A percentile compares a stretch with the other conserved stretches of the same genome.
Evolutionary conservation across 768 basidiomycete genomes (phyloP).

Genomic region (Psilocybe tampanensis): DNA sequence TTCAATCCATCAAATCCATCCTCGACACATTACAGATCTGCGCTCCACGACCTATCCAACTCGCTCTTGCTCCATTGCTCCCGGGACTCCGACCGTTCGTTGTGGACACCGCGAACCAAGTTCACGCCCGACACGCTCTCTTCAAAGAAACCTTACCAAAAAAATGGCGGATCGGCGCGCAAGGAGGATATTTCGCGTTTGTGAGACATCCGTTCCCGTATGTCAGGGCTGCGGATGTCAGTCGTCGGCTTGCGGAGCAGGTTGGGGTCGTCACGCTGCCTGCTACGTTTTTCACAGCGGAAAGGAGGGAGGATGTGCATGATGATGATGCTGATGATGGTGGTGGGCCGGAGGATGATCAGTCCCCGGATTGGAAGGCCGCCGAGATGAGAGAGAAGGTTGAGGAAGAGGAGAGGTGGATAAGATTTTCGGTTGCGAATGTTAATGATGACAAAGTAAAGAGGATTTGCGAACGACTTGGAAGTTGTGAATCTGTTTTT

Average conservation of each 20-base stretch:
- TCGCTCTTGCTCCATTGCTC: conserved; percentile 62
- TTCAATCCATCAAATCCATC: conserved; percentile 49
- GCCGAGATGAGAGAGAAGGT: conserved; percentile 17
- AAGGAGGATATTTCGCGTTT: conserved; percentile 81
- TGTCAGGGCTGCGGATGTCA: conserved; percentile 52
- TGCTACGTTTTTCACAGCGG: conserved; percentile 56
- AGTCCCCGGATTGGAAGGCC: conserved; percentile 31
- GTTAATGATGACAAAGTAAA: conserved; percentile 64
- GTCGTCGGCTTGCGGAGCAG: conserved; percentile 57
- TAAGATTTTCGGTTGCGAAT: conserved; percentile 83
- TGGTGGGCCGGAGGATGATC: no score
- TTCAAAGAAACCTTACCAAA: conserved; percentile 52
- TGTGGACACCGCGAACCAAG: conserved; percentile 44
- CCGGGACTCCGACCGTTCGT: conserved; percentile 55
- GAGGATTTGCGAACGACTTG: conserved; percentile 54
- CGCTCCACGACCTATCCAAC: conserved; percentile 71
- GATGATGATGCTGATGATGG: no score
- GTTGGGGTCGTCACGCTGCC: conserved; percentile 71
- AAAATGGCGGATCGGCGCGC: conserved; percentile 63
- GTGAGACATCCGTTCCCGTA: conserved; percentile 64
- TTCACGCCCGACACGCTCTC: conserved; percentile 54
- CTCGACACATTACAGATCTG: conserved; percentile 85
- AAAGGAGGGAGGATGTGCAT: conserved; percentile 26
- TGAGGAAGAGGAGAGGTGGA: conserved; percentile 59
- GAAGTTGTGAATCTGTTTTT: conserved; percentile 27